phyloP scores from a whole-genome alignment of 805 yeast genomes.

The Komagataella populi region DNA sequence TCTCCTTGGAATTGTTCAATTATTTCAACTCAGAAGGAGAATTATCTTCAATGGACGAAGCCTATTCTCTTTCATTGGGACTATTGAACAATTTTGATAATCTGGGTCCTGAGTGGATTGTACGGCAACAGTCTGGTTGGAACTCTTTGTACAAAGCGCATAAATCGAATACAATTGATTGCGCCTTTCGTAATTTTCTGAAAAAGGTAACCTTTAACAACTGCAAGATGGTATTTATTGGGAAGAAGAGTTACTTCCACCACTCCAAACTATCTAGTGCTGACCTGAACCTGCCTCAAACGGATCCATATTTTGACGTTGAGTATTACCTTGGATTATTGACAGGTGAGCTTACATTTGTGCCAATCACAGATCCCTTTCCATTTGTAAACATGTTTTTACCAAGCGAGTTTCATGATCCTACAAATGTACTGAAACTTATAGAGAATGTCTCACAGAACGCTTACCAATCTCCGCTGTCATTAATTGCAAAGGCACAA shows the following conservation, averaged over 20 bases:
- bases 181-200: not conserved
- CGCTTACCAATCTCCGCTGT: slow-evolving; percentile 17
- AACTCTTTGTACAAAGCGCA: not conserved
- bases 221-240: slow-evolving; percentile 20
- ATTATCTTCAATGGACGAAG: slow-evolving; percentile 32
- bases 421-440: slow-evolving; percentile 10
- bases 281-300: not conserved
- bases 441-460: slow-evolving; percentile 12
- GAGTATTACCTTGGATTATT: slow-evolving; percentile 14
- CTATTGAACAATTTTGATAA: slow-evolving; percentile 23
- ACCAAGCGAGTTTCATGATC: slow-evolving; percentile 18
- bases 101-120: slow-evolving; percentile 22
- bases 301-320: slow-evolving; percentile 32
- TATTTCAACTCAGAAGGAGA: slow-evolving; percentile 26
- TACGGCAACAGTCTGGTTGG: slow-evolving; percentile 7
- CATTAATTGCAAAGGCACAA: slow-evolving; percentile 8
- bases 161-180: not conserved
- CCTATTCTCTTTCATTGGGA: slow-evolving; percentile 22
- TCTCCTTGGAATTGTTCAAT: slow-evolving; percentile 30
- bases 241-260: slow-evolving; percentile 8
- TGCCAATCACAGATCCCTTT: slow-evolving; percentile 3
- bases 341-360: not conserved
- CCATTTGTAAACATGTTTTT: slow-evolving; percentile 23
- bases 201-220: slow-evolving; percentile 9
- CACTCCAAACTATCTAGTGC: not conserved